phyloP scores from a whole-genome alignment of 116 monocot species.

The Thalassia testudinum region DNA sequence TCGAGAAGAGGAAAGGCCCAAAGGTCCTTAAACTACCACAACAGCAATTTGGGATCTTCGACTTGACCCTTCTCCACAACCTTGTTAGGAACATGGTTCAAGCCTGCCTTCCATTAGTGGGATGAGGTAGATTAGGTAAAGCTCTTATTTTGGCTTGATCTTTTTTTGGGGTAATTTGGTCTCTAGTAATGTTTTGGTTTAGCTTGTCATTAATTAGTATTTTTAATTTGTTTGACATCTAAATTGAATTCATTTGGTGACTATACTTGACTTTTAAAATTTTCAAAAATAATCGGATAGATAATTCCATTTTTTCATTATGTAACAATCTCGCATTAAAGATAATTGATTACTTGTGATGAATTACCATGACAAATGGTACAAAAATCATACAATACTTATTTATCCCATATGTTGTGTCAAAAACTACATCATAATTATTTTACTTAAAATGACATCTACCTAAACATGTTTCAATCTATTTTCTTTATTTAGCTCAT shows the following conservation, averaged over 20 bases:
- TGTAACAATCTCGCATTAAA: not conserved
- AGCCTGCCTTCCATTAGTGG: too few relatives aligned
- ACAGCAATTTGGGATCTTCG: too few relatives aligned
- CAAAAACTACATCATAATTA: conserved; percentile 3
- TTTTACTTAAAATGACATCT: conserved; percentile 1
- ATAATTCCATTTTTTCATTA: conserved; percentile 2
- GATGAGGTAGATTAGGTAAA: too few relatives aligned
- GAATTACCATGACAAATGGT: not conserved
- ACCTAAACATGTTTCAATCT: not conserved
- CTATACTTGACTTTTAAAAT: not conserved
- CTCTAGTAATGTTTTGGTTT: too few relatives aligned
- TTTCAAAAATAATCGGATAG: conserved; percentile 2
- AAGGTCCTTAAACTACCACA: too few relatives aligned
- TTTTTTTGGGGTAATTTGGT: too few relatives aligned
- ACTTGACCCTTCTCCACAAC: too few relatives aligned
- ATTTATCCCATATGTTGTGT: conserved; percentile 3
- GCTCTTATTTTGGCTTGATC: too few relatives aligned
- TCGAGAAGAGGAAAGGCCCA: too few relatives aligned
- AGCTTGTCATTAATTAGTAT: too few relatives aligned
- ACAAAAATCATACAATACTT: conserved; percentile 1
- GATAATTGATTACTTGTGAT: not conserved
- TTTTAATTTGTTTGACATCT: too few relatives aligned
- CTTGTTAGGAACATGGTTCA: too few relatives aligned
- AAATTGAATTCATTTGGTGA: not conserved
- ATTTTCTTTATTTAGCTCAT: not conserved